These are phyloP conservation scores for Botryosphaeria dothidea DNA, from an alignment of 2,329 filamentous ascomycete species.

Conservation along the genomic window DNA sequence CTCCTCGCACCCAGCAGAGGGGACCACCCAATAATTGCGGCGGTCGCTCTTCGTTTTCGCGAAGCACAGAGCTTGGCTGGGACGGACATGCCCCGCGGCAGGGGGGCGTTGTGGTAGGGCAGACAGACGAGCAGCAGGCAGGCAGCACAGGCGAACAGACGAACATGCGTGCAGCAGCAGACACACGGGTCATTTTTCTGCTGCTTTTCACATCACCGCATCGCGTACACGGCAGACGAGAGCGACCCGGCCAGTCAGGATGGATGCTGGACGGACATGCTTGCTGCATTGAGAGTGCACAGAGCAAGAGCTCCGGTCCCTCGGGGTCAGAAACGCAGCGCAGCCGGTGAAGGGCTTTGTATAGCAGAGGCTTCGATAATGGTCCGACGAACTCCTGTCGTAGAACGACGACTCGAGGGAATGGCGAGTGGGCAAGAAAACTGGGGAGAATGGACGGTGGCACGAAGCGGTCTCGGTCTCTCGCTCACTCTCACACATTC, in stretches of 20 bases:
- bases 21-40: background rate
- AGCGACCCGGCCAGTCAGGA: background rate
- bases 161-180: background rate
- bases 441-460: background rate
- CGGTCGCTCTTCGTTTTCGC: background rate
- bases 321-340: background rate
- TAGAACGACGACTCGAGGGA: background rate
- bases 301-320: background rate
- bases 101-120: background rate
- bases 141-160: background rate
- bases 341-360: background rate
- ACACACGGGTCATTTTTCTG: background rate
- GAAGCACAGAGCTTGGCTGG: no score
- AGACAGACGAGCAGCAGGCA: background rate
- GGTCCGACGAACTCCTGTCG: background rate
- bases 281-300: background rate
- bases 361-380: constrained; percentile 11
- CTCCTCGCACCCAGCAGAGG: background rate
- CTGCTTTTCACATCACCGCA: background rate
- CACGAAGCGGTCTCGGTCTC: background rate
- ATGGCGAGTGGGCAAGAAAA: background rate
- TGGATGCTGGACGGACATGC: background rate
- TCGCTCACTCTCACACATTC: background rate
- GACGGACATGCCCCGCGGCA: no score
- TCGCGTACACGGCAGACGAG: background rate